Percentiles rank a stretch among this genome's conserved stretches.
Evolutionary conservation across 2,329 filamentous ascomycete species (phyloP).

Genomic region (Ambrosiella beaveri): DNA sequence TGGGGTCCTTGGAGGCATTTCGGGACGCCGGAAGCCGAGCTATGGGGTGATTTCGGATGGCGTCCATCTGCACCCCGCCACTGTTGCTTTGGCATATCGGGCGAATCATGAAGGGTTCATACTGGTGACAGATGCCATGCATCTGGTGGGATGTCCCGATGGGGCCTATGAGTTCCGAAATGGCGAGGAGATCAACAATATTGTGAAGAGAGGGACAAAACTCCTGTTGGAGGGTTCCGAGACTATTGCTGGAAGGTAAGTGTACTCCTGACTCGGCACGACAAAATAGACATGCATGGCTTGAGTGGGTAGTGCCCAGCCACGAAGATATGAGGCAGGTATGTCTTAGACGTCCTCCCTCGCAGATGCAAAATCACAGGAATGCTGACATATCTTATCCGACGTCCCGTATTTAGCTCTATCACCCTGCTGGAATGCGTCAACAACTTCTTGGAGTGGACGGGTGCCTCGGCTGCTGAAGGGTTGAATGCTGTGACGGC

Average conservation of each 20-base stretch:
- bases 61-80: constrained; percentile 75
- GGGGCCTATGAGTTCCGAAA: constrained; percentile 80
- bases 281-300: no score
- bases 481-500: constrained; percentile 57
- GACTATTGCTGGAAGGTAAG: constrained; percentile 59
- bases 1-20: constrained; percentile 40
- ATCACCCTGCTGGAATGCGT: constrained; percentile 67
- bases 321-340: not conserved
- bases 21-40: constrained; percentile 40
- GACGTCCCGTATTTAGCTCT: constrained; percentile 27
- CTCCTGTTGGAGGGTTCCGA: constrained; percentile 63
- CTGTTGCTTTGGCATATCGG: constrained; percentile 76
- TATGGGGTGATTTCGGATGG: constrained; percentile 86
- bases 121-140: constrained; percentile 85
- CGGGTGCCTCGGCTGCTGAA: constrained; percentile 47
- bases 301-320: no score
- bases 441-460: constrained; percentile 65
- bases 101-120: constrained; percentile 73
- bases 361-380: not conserved
- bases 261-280: not conserved
- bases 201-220: constrained; percentile 53
- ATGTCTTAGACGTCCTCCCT: not conserved
- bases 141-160: constrained; percentile 66
- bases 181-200: constrained; percentile 36
- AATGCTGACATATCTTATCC: not conserved